These are phyloP conservation scores for Pyrus pyrifolia DNA, from an alignment of 306 rosid species.

Conservation along the genomic window DNA sequence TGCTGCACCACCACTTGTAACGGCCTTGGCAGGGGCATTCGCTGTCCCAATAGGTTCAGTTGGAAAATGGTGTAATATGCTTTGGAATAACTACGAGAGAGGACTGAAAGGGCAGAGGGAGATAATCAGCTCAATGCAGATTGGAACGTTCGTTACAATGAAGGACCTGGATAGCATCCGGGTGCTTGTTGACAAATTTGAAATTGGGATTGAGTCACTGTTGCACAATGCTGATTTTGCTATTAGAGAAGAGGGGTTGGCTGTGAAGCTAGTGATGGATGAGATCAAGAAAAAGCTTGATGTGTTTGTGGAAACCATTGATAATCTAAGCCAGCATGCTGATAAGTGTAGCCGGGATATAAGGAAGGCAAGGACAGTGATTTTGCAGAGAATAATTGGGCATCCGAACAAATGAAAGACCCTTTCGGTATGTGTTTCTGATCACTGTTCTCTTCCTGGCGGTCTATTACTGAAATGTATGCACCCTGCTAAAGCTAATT, in stretches of 20 bases:
- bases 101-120: constrained; percentile 46
- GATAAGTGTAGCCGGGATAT: constrained; percentile 52
- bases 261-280: constrained; percentile 54
- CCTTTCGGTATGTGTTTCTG: too few relatives aligned
- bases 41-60: constrained; percentile 74
- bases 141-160: constrained; percentile 41
- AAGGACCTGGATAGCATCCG: constrained; percentile 51
- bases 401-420: constrained; percentile 6
- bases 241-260: constrained; percentile 58
- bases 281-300: constrained; percentile 75
- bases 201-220: constrained; percentile 41
- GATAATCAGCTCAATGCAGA: constrained; percentile 51
- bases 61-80: constrained; percentile 74
- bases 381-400: constrained; percentile 48
- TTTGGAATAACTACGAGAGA: constrained; percentile 42
- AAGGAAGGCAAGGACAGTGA: constrained; percentile 64
- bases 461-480: too few relatives aligned
- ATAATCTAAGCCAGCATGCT: constrained; percentile 54
- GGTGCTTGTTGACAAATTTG: constrained; percentile 38
- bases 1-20: constrained; percentile 67
- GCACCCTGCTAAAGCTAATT: too few relatives aligned
- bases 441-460: too few relatives aligned
- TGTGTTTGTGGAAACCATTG: constrained; percentile 41
- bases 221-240: constrained; percentile 55
- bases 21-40: constrained; percentile 60